A percentile compares a stretch with the other conserved stretches of the same genome.
phyloP scores from a whole-genome alignment of 2,329 filamentous ascomycete species.

The Lasiodiplodia sp. region DNA sequence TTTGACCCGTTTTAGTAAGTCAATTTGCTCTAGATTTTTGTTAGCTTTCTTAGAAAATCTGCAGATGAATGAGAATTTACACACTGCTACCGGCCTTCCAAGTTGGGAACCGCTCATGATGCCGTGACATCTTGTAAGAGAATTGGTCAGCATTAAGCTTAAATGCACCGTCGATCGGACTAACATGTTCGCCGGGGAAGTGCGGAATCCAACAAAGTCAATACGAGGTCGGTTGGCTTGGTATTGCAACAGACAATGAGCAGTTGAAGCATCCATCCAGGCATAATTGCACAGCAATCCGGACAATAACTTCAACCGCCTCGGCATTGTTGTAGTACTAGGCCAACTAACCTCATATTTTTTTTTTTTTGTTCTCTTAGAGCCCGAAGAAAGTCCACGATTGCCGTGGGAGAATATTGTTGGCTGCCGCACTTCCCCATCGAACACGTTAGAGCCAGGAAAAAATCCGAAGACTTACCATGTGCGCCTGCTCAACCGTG shows the following conservation, averaged over 20 bases:
- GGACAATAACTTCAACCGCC: too few relatives aligned
- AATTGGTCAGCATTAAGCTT: neutral
- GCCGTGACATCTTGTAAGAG: constrained; percentile 59
- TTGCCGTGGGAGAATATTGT: too few relatives aligned
- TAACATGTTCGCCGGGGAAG: neutral
- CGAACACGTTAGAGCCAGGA: too few relatives aligned
- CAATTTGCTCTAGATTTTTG: constrained; percentile 51
- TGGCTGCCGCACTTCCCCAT: too few relatives aligned
- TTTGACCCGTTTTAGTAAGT: constrained; percentile 57
- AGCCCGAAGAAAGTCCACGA: too few relatives aligned
- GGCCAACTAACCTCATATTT: too few relatives aligned
- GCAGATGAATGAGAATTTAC: constrained; percentile 37
- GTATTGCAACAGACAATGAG: too few relatives aligned
- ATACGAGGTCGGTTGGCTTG: too few relatives aligned
- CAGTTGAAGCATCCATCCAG: too few relatives aligned
- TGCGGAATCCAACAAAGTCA: neutral
- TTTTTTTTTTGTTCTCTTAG: too few relatives aligned
- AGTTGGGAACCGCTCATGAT: constrained; percentile 66
- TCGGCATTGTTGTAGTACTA: too few relatives aligned
- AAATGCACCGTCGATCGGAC: neutral
- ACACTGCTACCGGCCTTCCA: constrained; percentile 57
- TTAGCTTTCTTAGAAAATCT: neutral
- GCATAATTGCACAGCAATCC: neutral
- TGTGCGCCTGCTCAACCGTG: constrained; percentile 64
- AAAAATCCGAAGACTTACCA: constrained; percentile 49